Percentiles rank a stretch among this genome's conserved stretches.
Evolutionary conservation across 2,329 filamentous ascomycete genomes (phyloP).

Genomic region (Tolypocladium sp.): DNA sequence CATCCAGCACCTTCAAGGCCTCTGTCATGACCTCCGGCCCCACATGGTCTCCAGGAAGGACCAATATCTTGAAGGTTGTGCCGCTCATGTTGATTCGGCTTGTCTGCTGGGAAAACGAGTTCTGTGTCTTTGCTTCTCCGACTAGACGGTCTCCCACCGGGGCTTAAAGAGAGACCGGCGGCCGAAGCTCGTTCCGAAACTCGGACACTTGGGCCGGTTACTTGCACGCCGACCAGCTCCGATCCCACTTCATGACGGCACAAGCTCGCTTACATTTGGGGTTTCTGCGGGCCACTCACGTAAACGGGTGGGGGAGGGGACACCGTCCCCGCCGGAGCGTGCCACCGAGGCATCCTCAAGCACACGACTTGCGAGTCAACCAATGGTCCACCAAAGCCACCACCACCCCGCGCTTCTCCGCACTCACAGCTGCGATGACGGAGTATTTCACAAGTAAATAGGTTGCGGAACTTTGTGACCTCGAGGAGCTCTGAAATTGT

Average conservation of each 20-base stretch:
- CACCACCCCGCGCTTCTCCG: not conserved
- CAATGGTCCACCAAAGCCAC: not conserved
- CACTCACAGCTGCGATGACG: not conserved
- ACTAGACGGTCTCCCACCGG: not conserved
- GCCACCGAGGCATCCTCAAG: not conserved
- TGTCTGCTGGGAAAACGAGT: not conserved
- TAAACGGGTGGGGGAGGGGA: not conserved
- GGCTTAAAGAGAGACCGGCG: not conserved
- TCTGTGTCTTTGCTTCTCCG: not conserved
- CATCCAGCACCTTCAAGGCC: conserved; percentile 35
- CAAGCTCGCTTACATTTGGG: too few species aligned
- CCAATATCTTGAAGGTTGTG: conserved; percentile 22
- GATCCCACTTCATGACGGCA: too few species aligned
- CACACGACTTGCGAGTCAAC: not conserved
- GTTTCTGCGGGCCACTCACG: not conserved
- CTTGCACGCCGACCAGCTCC: too few species aligned
- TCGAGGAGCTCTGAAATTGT: not conserved
- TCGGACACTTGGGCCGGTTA: not conserved
- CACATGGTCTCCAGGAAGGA: conserved; percentile 36
- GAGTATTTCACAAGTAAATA: not conserved
- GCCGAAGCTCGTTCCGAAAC: not conserved
- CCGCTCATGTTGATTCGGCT: not conserved
- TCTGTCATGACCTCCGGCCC: conserved; percentile 37
- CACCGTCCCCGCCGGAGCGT: not conserved
- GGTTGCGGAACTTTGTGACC: not conserved